A percentile compares a stretch with the other conserved stretches of the same genome.
These are phyloP conservation scores for Selaginella moellendorffii DNA, from an alignment of 75 land plant genomes.

Conservation along the genomic window DNA sequence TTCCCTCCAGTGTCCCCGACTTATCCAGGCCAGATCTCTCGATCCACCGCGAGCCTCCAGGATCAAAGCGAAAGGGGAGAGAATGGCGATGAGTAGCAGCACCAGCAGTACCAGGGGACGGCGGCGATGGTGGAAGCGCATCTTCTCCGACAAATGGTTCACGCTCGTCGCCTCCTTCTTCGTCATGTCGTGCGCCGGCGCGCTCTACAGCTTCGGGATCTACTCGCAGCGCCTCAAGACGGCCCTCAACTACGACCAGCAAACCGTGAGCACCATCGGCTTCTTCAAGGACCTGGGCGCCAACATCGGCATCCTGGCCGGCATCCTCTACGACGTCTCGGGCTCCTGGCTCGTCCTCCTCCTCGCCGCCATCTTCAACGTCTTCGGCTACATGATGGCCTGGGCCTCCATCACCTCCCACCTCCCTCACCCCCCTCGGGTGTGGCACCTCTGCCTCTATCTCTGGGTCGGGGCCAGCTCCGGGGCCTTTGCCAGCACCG, in stretches of 20 bases:
- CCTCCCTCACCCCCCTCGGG: not conserved
- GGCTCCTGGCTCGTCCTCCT: constrained; percentile 1
- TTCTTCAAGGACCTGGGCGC: constrained; percentile 8
- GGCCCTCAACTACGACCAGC: not conserved
- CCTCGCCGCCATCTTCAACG: not conserved
- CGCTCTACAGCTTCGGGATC: constrained; percentile 5
- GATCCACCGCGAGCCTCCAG: too few relatives aligned
- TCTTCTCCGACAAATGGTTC: not conserved
- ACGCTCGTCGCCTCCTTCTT: constrained; percentile 4
- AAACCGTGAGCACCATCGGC: constrained; percentile 3
- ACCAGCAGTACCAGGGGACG: too few relatives aligned
- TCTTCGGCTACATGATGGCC: constrained; percentile 2
- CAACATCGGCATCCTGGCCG: constrained; percentile 4
- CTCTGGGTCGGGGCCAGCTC: constrained; percentile 3
- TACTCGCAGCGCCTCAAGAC: not conserved
- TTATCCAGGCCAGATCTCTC: too few relatives aligned
- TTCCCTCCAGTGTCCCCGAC: too few relatives aligned
- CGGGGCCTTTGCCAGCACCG: constrained; percentile 5
- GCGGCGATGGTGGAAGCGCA: too few relatives aligned
- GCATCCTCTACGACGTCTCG: not conserved
- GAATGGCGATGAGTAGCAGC: too few relatives aligned
- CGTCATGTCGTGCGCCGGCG: constrained; percentile 8
- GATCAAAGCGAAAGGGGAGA: too few relatives aligned
- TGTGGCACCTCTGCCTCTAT: constrained; percentile 2
- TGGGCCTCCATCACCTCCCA: not conserved